Evolutionary conservation across 192 early-diverging fungal species (phyloP), one percentile per base, ranked within the genome.

Genomic region (Coemansia javaensis): DNA sequence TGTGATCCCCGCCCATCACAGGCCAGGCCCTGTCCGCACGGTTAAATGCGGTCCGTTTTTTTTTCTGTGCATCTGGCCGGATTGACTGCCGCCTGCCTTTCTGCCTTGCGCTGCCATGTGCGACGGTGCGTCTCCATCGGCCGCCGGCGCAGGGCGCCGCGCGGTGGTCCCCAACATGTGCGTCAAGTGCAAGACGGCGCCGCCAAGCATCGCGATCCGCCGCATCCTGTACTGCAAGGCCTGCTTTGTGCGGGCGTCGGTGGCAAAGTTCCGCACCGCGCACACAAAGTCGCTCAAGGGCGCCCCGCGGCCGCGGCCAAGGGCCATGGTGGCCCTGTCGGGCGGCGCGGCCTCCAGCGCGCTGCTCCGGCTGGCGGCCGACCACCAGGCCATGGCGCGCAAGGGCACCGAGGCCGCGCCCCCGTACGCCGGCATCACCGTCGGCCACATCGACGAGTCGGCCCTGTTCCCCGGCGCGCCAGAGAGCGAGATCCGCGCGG

Each of bases 331-430:
- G 13, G 93, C 91, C 9, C 77, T 90, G 23, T 96, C 93, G 3
- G 93, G 91, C 24, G 93, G 93, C 0, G 60, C 83, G 4, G 81
- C 87, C 6, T 94, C 91, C 53, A 87, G 83, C 24, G 78, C 83
- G 0, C 59, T 91, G 64, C 59, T 89, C 25, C 64, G 84, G 36
- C 66, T 92, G 27, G 62, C 83, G 11, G 53, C 63, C 16, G 80
- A 81, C 15, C 88, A 84, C 54, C 80, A 81, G 43, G 45, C 47
- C 17, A 46, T 79, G 12, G 73, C 67, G 15, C 55, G 40, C 24
- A 63, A 75, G 37, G 77, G 84, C 15, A 75, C 53, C 1, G 75
- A 75, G 32, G 84, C 89, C 25, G 66, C 79, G 21, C 69, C 76
- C 17, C 59, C 77, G 13, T 88, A 88, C 56, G 58, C 71, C 3